Base-by-base conservation (phyloP, 2,329 filamentous ascomycete genomes). In the Tolypocladium ophioglossoides region DNA sequence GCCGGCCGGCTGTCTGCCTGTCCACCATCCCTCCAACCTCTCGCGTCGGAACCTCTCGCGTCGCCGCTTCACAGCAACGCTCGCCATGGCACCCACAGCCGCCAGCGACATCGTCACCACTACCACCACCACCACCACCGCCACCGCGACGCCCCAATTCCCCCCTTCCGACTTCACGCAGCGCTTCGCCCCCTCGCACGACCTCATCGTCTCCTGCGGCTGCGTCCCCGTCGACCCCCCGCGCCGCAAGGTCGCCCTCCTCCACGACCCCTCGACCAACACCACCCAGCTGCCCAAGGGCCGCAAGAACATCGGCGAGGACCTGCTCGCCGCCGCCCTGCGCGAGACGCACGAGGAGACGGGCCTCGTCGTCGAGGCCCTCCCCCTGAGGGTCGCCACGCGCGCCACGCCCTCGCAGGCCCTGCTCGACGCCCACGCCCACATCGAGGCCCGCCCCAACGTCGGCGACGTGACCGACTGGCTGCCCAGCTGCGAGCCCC, bases 271-370 rank as follows among this genome's bases (percentile, higher is more conserved):
- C 30, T 66, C 66, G 47, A 70, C 73, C 55, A 65, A 67, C 20
- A 72, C 76, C 57, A 72, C 67, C 59, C 74, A 77, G 62, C 66
- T 78, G 8, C 75, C 75, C 50, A 77, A 78, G 60, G 75, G 75
- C 49, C 70, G 74, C 56, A 76, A 75, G 61, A 72, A 77, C 59
- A 71, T 78, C 46, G 69, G 67, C 53, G 75, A 78, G 57, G 67
- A 66, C 56, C 64, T 75, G 37, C 67, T 70, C 30, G 63, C 62
- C 2, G 67, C 74, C 0, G 75, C 75, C 14, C 57, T 78, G 16
- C 72, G 75, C 32, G 75, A 78, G 61, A 76, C 75, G 0, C 66
- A 66, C 46, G 75, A 78, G 57, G 75, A 78, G 60, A 76, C 74
- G 8, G 75, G 75, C 5, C 64, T 76, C n/a, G 61, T 54, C 6